Evolutionary conservation across 805 yeast species (phyloP).

Genomic region (Sugiyamaella marilandica): DNA sequence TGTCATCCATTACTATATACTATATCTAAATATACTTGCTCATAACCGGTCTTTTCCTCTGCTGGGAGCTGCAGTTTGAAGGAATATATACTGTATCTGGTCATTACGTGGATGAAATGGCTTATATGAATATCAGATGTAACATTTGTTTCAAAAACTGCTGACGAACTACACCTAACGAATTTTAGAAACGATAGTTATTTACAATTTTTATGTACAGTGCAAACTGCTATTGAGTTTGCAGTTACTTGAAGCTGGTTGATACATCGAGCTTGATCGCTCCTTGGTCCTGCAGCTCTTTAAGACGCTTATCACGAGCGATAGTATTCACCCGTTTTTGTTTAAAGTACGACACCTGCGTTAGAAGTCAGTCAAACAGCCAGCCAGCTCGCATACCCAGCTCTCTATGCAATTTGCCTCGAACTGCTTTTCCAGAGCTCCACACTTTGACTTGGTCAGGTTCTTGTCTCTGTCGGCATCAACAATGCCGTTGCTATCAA

Average conservation of each 20-base stretch:
- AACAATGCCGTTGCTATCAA: constrained; percentile 60
- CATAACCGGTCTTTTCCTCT: too few relatives aligned
- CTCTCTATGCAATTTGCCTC: constrained; percentile 74
- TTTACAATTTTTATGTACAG: constrained; percentile 2
- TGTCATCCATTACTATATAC: too few relatives aligned
- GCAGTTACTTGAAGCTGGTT: constrained; percentile 17
- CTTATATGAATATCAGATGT: too few relatives aligned
- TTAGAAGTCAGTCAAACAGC: background rate
- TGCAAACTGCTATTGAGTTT: background rate
- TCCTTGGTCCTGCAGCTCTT: constrained; percentile 67
- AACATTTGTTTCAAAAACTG: too few relatives aligned
- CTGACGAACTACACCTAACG: too few relatives aligned
- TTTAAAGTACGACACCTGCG: constrained; percentile 64
- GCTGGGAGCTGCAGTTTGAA: too few relatives aligned
- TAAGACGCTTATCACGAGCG: constrained; percentile 61
- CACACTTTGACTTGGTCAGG: constrained; percentile 54
- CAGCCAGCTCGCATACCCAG: constrained; percentile 48
- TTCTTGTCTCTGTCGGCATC: constrained; percentile 51
- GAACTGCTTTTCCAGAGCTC: constrained; percentile 51
- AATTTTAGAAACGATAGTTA: too few relatives aligned
- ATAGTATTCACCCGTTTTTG: constrained; percentile 79
- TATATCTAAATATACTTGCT: too few relatives aligned
- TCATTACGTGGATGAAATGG: too few relatives aligned
- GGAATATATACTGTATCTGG: too few relatives aligned
- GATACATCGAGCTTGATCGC: constrained; percentile 32